Evolutionary conservation across 306 rosid genomes (phyloP).

Genomic region (Quercus robur): DNA sequence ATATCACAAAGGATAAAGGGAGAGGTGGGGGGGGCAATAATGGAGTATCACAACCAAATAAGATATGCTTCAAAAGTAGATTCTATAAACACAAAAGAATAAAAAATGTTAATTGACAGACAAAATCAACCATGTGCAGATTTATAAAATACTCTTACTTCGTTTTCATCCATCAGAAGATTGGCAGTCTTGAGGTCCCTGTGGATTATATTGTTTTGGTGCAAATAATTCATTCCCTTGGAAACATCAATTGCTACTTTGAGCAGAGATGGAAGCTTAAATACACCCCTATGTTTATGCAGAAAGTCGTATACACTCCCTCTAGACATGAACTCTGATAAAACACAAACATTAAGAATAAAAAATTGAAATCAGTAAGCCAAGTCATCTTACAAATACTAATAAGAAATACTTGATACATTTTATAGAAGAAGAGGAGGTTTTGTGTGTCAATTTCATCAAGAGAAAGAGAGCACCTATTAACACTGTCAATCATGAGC

Average conservation of each 20-base stretch:
- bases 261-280: slow-evolving; percentile 90
- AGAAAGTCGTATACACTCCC: slow-evolving; percentile 95
- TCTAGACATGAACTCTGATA: slow-evolving; percentile 90
- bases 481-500: not conserved
- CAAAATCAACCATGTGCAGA: slow-evolving; percentile 17
- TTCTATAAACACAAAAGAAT: not conserved
- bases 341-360: slow-evolving; percentile 33
- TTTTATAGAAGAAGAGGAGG: slow-evolving; percentile 9
- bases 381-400: slow-evolving; percentile 31
- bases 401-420: slow-evolving; percentile 6
- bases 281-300: slow-evolving; percentile 86
- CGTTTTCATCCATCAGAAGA: slow-evolving; percentile 99
- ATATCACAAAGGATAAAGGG: not conserved
- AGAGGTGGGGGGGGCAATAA: not conserved
- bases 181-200: slow-evolving; percentile 65
- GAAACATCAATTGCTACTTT: slow-evolving; percentile 70
- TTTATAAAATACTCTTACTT: slow-evolving; percentile 54
- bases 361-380: slow-evolving; percentile 23
- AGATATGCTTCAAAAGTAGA: not conserved
- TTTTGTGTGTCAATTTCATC: slow-evolving; percentile 20
- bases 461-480: not conserved
- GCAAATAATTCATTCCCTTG: slow-evolving; percentile 40
- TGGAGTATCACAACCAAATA: not conserved
- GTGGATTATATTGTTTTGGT: slow-evolving; percentile 73
- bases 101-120: slow-evolving; percentile 6